These are phyloP conservation scores for Arctium minus DNA, from an alignment of 129 eudicot genomes.

Conservation along the genomic window DNA sequence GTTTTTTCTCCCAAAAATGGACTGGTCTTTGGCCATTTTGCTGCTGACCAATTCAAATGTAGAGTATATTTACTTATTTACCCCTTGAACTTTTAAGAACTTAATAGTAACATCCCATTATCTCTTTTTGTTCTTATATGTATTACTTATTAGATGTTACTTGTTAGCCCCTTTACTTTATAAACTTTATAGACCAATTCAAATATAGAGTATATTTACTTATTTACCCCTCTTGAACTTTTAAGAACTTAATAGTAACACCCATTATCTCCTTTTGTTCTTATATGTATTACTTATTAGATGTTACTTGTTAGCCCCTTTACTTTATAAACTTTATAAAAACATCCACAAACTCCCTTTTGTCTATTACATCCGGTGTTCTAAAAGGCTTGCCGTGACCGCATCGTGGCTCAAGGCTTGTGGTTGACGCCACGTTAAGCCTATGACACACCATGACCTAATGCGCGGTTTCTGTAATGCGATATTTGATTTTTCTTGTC, in stretches of 20 bases:
- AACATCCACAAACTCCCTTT: no score
- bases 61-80: neutral
- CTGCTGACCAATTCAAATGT: constrained; percentile 76
- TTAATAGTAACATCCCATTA: neutral
- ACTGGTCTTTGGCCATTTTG: constrained; percentile 39
- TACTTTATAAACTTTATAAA: neutral
- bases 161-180: neutral
- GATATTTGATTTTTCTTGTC: neutral
- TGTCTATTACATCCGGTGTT: neutral
- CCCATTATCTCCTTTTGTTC: neutral
- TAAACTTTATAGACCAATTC: constrained; percentile 39
- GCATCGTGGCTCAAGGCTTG: neutral
- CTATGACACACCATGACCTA: neutral
- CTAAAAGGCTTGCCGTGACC: neutral
- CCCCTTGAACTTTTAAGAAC: neutral
- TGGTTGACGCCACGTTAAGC: no score
- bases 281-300: neutral
- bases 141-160: neutral
- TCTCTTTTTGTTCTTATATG: neutral
- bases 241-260: neutral
- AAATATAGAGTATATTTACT: constrained; percentile 25
- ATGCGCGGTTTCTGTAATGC: no score
- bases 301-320: neutral
- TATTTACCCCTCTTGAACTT: neutral
- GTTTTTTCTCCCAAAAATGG: constrained; percentile 32